These are phyloP conservation scores for Endocalyx cinctus DNA, from an alignment of 2,329 filamentous ascomycete genomes.

Conservation along the genomic window DNA sequence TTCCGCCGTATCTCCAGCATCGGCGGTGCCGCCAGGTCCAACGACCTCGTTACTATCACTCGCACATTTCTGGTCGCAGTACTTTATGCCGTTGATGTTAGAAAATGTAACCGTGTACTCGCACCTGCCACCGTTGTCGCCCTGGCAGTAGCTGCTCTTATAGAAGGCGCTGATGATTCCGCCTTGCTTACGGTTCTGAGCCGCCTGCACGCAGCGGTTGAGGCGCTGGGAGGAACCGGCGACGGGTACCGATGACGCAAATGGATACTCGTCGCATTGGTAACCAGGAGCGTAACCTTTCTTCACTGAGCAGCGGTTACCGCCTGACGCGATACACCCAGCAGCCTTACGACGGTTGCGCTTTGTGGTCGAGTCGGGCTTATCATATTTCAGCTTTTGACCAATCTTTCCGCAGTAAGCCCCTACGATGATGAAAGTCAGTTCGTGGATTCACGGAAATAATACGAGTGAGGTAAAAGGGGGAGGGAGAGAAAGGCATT, in stretches of 20 bases:
- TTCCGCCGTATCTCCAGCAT: too few relatives aligned
- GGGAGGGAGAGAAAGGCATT: too few relatives aligned
- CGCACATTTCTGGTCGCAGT: constrained; percentile 1
- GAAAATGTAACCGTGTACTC: not conserved
- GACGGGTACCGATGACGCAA: too few relatives aligned
- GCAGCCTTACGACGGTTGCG: constrained; percentile 4
- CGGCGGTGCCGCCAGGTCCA: too few relatives aligned
- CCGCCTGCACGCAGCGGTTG: constrained; percentile 4
- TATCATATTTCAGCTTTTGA: constrained; percentile 1
- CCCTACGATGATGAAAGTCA: too few relatives aligned
- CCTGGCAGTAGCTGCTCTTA: constrained; percentile 3
- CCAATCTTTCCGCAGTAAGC: too few relatives aligned
- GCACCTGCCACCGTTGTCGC: constrained; percentile 4
- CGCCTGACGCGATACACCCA: constrained; percentile 2
- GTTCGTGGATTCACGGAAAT: too few relatives aligned
- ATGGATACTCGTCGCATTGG: too few relatives aligned
- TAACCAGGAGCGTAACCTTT: too few relatives aligned
- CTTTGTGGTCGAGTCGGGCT: constrained; percentile 1
- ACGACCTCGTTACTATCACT: constrained; percentile 1
- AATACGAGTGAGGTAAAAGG: too few relatives aligned
- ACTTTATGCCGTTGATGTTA: constrained; percentile 1
- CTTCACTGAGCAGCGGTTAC: constrained; percentile 5
- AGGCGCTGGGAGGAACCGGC: not conserved
- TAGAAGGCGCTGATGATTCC: constrained; percentile 4
- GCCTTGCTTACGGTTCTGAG: constrained; percentile 5